Conservation (phyloP, 2,329 filamentous ascomycete genomes). For the Exserohilum rostratum region DNA sequence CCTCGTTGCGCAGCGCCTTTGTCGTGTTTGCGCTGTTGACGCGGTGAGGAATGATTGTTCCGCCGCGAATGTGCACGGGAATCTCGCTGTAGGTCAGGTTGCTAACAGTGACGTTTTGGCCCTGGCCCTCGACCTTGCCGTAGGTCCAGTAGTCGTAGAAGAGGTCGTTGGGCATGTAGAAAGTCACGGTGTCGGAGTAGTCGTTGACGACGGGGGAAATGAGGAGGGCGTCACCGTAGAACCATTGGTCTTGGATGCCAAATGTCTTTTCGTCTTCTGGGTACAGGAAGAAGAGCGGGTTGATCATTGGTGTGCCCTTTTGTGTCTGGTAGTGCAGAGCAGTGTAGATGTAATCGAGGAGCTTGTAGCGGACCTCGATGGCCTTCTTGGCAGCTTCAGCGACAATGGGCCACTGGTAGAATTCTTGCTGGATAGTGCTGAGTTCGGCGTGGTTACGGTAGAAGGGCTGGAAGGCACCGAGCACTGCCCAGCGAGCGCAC, state of each 20-base stretch:
- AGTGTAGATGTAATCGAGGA: slow-evolving; percentile 83
- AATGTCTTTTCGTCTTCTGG: slow-evolving; percentile 62
- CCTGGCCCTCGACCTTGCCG: slow-evolving; percentile 53
- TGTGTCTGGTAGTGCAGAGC: slow-evolving; percentile 65
- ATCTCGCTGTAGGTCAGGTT: slow-evolving; percentile 61
- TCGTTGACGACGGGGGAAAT: slow-evolving; percentile 63
- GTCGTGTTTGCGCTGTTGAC: slow-evolving; percentile 64
- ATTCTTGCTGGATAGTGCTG: slow-evolving; percentile 66
- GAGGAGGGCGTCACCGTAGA: slow-evolving; percentile 63
- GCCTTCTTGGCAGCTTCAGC: slow-evolving; percentile 69
- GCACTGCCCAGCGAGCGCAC: slow-evolving; percentile 75
- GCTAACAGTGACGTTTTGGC: slow-evolving; percentile 51
- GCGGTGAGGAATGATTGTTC: slow-evolving; percentile 68
- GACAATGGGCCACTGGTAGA: slow-evolving; percentile 72
- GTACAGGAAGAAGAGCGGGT: slow-evolving; percentile 76
- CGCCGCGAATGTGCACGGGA: slow-evolving; percentile 71
- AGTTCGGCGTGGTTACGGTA: slow-evolving; percentile 74
- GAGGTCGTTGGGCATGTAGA: slow-evolving; percentile 63
- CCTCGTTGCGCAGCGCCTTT: slow-evolving; percentile 66
- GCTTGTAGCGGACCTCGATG: slow-evolving; percentile 73
- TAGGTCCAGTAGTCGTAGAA: slow-evolving; percentile 68
- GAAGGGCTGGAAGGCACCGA: slow-evolving; percentile 77
- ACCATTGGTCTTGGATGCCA: slow-evolving; percentile 62
- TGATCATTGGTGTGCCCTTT: slow-evolving; percentile 69
- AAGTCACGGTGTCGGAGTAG: slow-evolving; percentile 58